Evolutionary conservation across 352 stramenopile species (phyloP).

Genomic region (Thalassiosira livingstoniorum): DNA sequence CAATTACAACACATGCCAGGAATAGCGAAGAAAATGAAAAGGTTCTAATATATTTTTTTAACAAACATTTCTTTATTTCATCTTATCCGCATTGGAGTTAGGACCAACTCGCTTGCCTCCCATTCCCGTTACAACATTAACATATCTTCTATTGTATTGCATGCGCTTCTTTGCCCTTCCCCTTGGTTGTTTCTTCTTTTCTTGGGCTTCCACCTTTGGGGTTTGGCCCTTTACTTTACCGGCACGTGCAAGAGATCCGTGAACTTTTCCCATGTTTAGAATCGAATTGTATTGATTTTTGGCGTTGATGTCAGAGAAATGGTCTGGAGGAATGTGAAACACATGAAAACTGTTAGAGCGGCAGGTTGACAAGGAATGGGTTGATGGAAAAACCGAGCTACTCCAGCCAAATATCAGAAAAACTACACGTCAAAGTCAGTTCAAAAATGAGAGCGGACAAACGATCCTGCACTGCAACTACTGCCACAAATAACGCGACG

Average conservation of each 20-base stretch:
- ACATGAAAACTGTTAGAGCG: too few species aligned
- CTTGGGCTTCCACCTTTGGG: constrained; percentile 98
- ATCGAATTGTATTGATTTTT: constrained; percentile 60
- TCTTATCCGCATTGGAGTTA: constrained; percentile 98
- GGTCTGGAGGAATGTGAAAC: neutral
- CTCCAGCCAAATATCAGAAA: too few species aligned
- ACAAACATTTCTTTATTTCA: constrained; percentile 84
- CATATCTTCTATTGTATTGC: constrained; percentile 99
- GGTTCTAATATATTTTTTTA: too few species aligned
- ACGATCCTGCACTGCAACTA: too few species aligned
- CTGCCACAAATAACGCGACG: too few species aligned
- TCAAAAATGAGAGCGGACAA: too few species aligned
- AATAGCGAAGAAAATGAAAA: too few species aligned
- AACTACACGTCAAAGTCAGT: too few species aligned
- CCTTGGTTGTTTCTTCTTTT: constrained; percentile 98
- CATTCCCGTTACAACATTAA: constrained; percentile 97
- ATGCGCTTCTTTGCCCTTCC: constrained; percentile 99
- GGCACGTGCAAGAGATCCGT: constrained; percentile 99
- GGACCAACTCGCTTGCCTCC: constrained; percentile 97
- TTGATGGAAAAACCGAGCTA: too few species aligned
- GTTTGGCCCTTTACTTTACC: constrained; percentile 99
- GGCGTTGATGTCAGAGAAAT: neutral
- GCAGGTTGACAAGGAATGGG: too few species aligned
- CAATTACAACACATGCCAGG: too few species aligned
- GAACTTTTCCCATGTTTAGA: constrained; percentile 95